These are phyloP conservation scores for Dryas integrifolia DNA, from an alignment of 331 rosid species.

Conservation along the genomic window DNA sequence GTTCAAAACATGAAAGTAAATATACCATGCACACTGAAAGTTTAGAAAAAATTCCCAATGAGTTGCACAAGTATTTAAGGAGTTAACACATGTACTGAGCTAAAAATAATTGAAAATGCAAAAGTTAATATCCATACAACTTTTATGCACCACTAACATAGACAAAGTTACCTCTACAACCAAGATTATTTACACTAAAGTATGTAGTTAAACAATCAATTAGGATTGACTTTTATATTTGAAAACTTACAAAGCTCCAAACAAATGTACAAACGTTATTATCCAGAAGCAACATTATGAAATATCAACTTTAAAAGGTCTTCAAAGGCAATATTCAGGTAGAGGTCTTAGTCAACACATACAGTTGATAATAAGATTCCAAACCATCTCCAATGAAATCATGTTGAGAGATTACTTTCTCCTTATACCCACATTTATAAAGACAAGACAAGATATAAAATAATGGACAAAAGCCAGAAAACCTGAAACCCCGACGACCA, in stretches of 20 bases:
- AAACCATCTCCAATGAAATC: constrained; percentile 9
- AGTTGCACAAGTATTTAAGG: neutral
- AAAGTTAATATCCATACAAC: neutral
- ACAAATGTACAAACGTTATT: neutral
- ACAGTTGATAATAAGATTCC: constrained; percentile 3
- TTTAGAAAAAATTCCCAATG: neutral
- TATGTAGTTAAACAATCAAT: neutral
- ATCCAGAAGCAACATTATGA: neutral
- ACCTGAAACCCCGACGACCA: constrained; percentile 97
- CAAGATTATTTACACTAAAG: neutral
- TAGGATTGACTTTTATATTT: neutral
- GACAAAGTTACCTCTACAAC: neutral
- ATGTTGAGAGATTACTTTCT: neutral
- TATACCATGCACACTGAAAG: neutral
- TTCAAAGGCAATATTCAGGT: neutral
- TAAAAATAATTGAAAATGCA: neutral
- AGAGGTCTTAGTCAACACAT: constrained; percentile 5
- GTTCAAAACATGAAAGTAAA: neutral
- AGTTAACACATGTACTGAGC: neutral
- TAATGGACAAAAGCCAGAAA: constrained; percentile 42
- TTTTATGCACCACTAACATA: neutral
- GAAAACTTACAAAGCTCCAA: constrained; percentile 3
- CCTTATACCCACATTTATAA: constrained; percentile 34
- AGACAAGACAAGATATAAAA: constrained; percentile 28
- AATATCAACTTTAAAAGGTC: neutral